These are phyloP conservation scores for Potentilla sterilis DNA, from an alignment of 306 rosid species.

Conservation along the genomic window DNA sequence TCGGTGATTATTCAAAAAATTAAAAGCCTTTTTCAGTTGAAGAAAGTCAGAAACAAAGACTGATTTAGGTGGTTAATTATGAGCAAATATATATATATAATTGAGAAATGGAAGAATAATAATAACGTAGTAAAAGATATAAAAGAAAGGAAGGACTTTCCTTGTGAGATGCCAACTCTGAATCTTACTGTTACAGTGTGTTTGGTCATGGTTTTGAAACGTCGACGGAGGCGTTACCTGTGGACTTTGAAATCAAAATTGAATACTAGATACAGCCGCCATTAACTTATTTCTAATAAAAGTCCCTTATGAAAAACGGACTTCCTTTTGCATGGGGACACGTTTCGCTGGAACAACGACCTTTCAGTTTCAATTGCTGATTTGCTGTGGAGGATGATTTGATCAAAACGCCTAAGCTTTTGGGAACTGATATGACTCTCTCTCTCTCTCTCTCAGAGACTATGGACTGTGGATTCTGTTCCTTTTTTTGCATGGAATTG, in stretches of 20 bases:
- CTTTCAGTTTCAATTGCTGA: neutral
- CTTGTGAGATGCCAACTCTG: neutral
- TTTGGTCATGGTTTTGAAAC: neutral
- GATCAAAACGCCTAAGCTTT: neutral
- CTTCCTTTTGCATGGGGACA: neutral
- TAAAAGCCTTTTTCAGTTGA: neutral
- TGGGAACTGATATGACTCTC: neutral
- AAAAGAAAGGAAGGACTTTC: neutral
- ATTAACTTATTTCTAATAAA: neutral
- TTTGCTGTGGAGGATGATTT: neutral
- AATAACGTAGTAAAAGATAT: neutral
- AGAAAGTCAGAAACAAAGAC: neutral
- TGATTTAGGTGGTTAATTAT: neutral
- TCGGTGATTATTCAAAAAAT: neutral
- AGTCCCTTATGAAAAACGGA: neutral
- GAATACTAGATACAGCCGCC: neutral
- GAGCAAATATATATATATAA: neutral
- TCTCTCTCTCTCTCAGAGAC: neutral
- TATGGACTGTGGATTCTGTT: neutral
- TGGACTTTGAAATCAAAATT: neutral
- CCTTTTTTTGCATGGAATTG: neutral
- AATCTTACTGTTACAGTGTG: neutral
- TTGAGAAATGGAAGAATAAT: neutral
- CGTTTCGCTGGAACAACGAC: neutral
- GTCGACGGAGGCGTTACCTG: constrained; percentile 1